A percentile compares a stretch with the other conserved stretches of the same genome.
phyloP scores from a whole-genome alignment of 1,284 basidiomycete species.

The Sparassis latifolia region DNA sequence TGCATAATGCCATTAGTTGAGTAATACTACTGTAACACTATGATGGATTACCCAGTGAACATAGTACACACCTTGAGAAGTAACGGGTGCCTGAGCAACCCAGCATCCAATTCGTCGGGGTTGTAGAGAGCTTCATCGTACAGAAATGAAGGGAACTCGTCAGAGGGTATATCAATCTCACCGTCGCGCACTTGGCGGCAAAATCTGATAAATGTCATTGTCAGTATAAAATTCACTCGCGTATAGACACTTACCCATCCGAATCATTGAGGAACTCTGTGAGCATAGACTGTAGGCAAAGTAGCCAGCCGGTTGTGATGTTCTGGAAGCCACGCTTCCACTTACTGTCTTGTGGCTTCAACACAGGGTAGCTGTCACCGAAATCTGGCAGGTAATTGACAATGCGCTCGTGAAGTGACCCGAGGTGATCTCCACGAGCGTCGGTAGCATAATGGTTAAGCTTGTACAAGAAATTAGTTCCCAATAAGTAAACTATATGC shows the following conservation, averaged over 20 bases:
- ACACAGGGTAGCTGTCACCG: too few species aligned
- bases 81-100: not conserved
- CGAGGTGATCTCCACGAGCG: too few species aligned
- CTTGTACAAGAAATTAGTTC: too few species aligned
- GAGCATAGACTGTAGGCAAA: not conserved
- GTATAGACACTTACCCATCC: not conserved
- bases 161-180: not conserved
- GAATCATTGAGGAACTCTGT: not conserved
- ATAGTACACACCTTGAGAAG: not conserved
- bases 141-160: not conserved
- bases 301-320: not conserved
- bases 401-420: too few species aligned
- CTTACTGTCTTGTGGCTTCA: not conserved
- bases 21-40: not conserved
- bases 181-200: not conserved
- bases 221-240: not conserved
- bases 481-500: too few species aligned
- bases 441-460: too few species aligned
- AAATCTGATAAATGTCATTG: not conserved
- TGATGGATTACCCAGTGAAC: not conserved
- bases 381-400: too few species aligned
- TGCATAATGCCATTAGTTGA: too few species aligned
- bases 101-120: not conserved
- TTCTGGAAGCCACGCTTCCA: not conserved
- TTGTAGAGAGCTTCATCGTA: not conserved